phyloP scores from a whole-genome alignment of 305 asterid species.

The Andrographis paniculata region DNA sequence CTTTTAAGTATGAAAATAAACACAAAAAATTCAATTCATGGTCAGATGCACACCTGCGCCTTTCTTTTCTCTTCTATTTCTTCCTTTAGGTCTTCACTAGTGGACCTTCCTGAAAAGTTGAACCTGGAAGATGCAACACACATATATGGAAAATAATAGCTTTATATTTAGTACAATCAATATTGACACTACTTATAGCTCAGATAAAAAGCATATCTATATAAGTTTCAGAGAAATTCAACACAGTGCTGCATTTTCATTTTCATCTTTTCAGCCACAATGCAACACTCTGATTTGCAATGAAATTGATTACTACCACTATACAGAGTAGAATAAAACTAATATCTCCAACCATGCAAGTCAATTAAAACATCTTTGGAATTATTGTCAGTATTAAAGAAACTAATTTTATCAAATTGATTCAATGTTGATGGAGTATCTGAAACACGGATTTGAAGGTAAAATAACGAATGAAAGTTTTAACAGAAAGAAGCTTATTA shows the following conservation, averaged over 20 bases:
- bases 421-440: neutral
- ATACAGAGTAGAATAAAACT: neutral
- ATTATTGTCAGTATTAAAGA: neutral
- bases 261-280: neutral
- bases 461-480: too few species aligned
- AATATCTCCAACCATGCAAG: too few species aligned
- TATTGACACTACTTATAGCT: too few species aligned
- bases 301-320: neutral
- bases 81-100: slow-evolving; percentile 53
- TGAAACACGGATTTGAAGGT: too few species aligned
- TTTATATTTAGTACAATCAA: too few species aligned
- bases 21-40: slow-evolving; percentile 12
- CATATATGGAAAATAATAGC: slow-evolving; percentile 12
- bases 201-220: too few species aligned
- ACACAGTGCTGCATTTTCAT: neutral
- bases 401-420: neutral
- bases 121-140: slow-evolving; percentile 51
- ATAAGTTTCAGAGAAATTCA: neutral
- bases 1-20: slow-evolving; percentile 12
- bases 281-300: neutral
- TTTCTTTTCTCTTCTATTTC: slow-evolving; percentile 80
- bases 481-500: too few species aligned
- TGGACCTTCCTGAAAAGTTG: slow-evolving; percentile 79
- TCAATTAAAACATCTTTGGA: too few species aligned
- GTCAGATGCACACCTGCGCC: slow-evolving; percentile 50